These are phyloP conservation scores for Aspergillus niger DNA, from an alignment of 2,329 filamentous ascomycete species.

Conservation along the genomic window DNA sequence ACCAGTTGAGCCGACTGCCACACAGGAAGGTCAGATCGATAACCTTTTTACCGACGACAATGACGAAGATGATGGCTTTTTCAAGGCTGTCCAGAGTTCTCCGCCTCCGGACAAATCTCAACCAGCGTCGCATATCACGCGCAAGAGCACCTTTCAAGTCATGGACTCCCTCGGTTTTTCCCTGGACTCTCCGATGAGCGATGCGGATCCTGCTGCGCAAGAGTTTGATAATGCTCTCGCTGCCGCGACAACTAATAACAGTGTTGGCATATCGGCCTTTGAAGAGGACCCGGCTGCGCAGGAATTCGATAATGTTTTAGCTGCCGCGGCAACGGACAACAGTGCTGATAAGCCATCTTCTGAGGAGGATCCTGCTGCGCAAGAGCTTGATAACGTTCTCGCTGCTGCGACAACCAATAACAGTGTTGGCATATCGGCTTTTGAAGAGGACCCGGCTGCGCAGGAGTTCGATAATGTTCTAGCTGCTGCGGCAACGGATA, in stretches of 20 bases:
- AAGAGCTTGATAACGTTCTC: conserved; percentile 18
- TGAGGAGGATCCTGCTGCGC: conserved; percentile 32
- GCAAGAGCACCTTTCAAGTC: conserved; percentile 71
- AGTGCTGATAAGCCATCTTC: too few relatives aligned
- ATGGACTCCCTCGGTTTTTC: conserved; percentile 53
- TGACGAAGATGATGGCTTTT: conserved; percentile 41
- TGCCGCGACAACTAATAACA: conserved; percentile 18
- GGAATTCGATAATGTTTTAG: too few relatives aligned
- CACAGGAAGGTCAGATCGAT: conserved; percentile 28
- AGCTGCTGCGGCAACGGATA: conserved; percentile 23
- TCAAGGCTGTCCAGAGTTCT: conserved; percentile 30
- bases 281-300: too few relatives aligned
- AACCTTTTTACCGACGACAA: conserved; percentile 43
- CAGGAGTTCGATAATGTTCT: conserved; percentile 36
- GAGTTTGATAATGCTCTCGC: conserved; percentile 24
- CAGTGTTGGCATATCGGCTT: conserved; percentile 22
- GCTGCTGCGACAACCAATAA: conserved; percentile 25
- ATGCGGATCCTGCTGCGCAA: conserved; percentile 33
- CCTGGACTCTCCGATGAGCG: conserved; percentile 30
- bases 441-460: conserved; percentile 68
- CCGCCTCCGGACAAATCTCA: conserved; percentile 17
- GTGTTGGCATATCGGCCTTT: neutral
- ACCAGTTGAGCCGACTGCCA: conserved; percentile 28
- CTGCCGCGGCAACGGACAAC: too few relatives aligned
- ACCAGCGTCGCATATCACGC: conserved; percentile 49